These are phyloP conservation scores for Amanita polypyramis DNA, from an alignment of 768 basidiomycete species.

Conservation along the genomic window DNA sequence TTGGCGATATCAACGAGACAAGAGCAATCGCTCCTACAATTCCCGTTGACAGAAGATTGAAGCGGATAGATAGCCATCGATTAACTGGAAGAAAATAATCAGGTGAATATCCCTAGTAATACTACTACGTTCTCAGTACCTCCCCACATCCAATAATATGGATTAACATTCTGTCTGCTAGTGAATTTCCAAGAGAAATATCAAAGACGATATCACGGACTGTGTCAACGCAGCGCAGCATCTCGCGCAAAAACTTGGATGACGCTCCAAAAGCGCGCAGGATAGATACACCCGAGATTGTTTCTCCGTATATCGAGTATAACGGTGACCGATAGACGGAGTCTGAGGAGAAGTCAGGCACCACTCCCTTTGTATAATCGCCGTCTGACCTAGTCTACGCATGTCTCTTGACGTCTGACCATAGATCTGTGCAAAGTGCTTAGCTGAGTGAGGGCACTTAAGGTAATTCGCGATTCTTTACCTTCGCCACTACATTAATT, in stretches of 20 bases:
- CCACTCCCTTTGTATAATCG: neutral
- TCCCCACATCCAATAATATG: constrained; percentile 90
- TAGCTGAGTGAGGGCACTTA: neutral
- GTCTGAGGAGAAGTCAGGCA: constrained; percentile 18
- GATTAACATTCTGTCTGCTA: constrained; percentile 39
- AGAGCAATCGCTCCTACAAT: constrained; percentile 67
- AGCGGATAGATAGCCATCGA: constrained; percentile 83
- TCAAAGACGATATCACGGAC: constrained; percentile 28
- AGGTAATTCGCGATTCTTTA: neutral
- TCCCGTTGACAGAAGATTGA: constrained; percentile 68
- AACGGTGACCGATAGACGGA: constrained; percentile 38
- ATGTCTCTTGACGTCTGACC: constrained; percentile 84
- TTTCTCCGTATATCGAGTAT: constrained; percentile 35
- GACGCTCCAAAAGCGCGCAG: constrained; percentile 83
- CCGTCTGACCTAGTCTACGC: constrained; percentile 55
- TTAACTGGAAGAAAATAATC: constrained; percentile 42
- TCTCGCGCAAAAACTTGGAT: constrained; percentile 77
- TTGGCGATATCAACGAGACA: constrained; percentile 55
- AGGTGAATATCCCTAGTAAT: neutral
- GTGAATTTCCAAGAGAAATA: neutral
- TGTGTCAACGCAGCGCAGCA: constrained; percentile 75
- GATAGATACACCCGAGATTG: constrained; percentile 31
- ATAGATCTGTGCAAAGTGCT: constrained; percentile 27
- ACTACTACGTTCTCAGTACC: constrained; percentile 23
- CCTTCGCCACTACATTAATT: constrained; percentile 5